Base-by-base conservation (phyloP, 148 eudicot species). In the Rhododendron ferrugineum region DNA sequence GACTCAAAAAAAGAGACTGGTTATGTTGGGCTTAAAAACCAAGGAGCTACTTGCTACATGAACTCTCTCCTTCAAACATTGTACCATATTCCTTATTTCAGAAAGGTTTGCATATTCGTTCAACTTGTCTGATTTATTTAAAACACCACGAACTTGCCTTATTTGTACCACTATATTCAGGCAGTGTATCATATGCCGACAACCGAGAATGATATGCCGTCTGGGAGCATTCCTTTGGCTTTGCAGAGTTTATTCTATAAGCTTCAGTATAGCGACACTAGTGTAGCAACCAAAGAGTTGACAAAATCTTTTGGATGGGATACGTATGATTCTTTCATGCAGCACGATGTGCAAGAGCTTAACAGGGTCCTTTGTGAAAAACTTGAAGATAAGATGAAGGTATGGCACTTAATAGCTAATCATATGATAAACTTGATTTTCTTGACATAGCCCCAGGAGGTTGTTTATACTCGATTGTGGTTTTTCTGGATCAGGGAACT, bases 131-230 rank as follows among this genome's bases (percentile, higher is more conserved):
- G 52, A 20, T 77, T 79, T 54, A 15, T n/a, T 20, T 68, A 40
- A 22, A 11, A 78, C 70, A 23, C 14, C 34, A 84, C 14, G 77
- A 30, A 62, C 34, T 60, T 30, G 66, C 44, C 84, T 86, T 68
- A 72, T 81, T 34, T 88, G 44, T 32, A 40, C 46, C 13, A n/a
- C 84, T 87, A 62, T 86, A 76, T 85, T 89, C 93, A 97, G 99
- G 98, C 97, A 83, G 99, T 97, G 70, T 97, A 97, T 87, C 99
- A 95, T 88, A 97, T 97, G 99, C 99, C 99, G 32, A 97, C 99
- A 15, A 95, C 99, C n/a, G 99, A 97, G 90, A 97, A 94, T 91
- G 99, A 97, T 87, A 92, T 89, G 88, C 98, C 98, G 15, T 85
- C 94, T 34, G 90, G 89, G 42, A 97, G 99, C 88, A 97, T 97